phyloP scores from a whole-genome alignment of 2,329 filamentous ascomycete genomes.

The Nakataea oryzae region DNA sequence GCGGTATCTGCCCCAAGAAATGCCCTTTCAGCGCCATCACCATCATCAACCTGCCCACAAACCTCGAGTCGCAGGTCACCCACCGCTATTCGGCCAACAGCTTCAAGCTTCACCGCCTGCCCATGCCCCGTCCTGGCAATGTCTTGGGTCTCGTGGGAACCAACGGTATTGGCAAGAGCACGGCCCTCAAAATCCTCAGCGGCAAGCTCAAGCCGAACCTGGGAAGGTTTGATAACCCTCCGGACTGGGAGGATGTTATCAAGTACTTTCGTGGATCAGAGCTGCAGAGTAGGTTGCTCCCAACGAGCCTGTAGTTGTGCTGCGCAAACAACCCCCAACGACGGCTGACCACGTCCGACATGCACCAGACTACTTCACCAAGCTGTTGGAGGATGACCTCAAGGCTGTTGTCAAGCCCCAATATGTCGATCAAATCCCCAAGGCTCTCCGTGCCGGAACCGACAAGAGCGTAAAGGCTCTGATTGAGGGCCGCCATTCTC shows the following conservation, averaged over 20 bases:
- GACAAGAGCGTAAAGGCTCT: conserved; percentile 72
- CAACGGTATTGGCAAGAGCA: conserved; percentile 99
- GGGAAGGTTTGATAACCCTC: conserved; percentile 89
- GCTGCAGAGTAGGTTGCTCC: conserved; percentile 66
- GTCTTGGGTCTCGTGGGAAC: conserved; percentile 95
- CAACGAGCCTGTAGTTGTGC: neutral
- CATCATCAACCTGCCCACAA: conserved; percentile 99
- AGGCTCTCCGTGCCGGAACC: conserved; percentile 66
- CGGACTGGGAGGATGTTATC: conserved; percentile 98
- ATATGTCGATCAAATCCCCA: conserved; percentile 97
- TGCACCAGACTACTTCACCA: conserved; percentile 88
- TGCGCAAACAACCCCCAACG: neutral
- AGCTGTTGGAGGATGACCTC: conserved; percentile 90
- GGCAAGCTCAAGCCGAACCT: conserved; percentile 98
- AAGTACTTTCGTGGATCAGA: conserved; percentile 98
- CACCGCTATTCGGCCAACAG: conserved; percentile 99
- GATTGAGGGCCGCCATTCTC: conserved; percentile 64
- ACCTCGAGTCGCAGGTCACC: conserved; percentile 95
- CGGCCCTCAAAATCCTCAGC: conserved; percentile 96
- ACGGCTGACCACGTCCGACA: conserved; percentile 4
- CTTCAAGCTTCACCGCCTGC: conserved; percentile 96
- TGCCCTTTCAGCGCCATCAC: conserved; percentile 98
- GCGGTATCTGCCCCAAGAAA: conserved; percentile 99
- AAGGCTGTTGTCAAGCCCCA: conserved; percentile 98
- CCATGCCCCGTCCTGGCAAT: conserved; percentile 90